Evolutionary conservation across 768 basidiomycete genomes (phyloP), one percentile per base, ranked within the genome.

Genomic region (Pleurotus eryngii): DNA sequence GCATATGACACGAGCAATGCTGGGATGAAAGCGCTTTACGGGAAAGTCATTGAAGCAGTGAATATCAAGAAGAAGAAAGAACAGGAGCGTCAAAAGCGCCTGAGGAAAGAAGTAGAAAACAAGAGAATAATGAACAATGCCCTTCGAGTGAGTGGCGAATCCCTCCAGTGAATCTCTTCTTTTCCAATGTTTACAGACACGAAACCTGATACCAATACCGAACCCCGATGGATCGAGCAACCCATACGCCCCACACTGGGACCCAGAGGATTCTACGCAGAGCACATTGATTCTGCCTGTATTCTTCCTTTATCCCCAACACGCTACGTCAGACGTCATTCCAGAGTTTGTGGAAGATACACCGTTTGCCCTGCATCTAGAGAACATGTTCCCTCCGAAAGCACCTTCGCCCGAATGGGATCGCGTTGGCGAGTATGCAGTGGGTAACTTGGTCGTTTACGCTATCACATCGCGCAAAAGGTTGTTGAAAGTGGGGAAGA

Each of bases 291-390:
- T 96, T 60, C 69, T 97, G 67, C 96, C 97, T 2, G 87, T 89
- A 42, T 92, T 97, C 76, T 89, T 98, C 72, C 79, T 98, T 59
- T 97, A 98, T 71, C 97, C 97, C 5, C 87, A 93, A 68, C 79
- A 94, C 61, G 83, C 87, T 9, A 92, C 85, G 4, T 92, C 95
- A 26, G 97, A 99, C 71, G 80, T 95, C 57, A 89, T 98, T 61
- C 78, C 89, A 12, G 80, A 87, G 49, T 98, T 96, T 71, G 78
- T 85, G 61, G 95, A 98, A 70, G 83, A 88, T 61, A 87, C 91
- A 1, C 81, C 92, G 2, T 94, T 98, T 69, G 76, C 79, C 6
- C 85, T 84, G 40, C 90, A 94, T 61, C 76, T 98, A 3, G 74
- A 78, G 17, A 73, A 77, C 14, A 95, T 99, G 86, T 95, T 97